A percentile compares a stretch with the other conserved stretches of the same genome.
These are phyloP conservation scores for Russula compacta DNA, from an alignment of 768 basidiomycete species.

Conservation along the genomic window DNA sequence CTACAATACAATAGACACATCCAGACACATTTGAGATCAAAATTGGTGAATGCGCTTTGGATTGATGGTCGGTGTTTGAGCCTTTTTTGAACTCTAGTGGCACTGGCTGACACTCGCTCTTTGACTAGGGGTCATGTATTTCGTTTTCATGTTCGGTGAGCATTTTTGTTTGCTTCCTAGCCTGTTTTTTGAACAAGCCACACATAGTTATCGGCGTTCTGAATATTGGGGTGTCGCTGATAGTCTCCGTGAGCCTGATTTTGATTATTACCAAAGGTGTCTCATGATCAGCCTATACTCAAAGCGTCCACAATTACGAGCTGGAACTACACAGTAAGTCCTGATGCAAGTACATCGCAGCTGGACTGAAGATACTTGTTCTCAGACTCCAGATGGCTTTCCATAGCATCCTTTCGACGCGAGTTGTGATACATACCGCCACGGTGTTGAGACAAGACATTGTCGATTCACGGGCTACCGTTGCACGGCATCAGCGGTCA, in stretches of 20 bases:
- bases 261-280: neutral
- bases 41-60: conserved; percentile 11
- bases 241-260: conserved; percentile 1
- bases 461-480: neutral
- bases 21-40: neutral
- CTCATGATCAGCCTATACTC: neutral
- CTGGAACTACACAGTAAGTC: conserved; percentile 5
- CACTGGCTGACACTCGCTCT: neutral
- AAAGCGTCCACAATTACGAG: conserved; percentile 5
- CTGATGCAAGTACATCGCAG: neutral
- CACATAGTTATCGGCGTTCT: conserved; percentile 6
- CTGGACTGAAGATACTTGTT: neutral
- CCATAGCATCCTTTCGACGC: conserved; percentile 14
- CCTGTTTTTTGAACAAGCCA: neutral
- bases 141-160: conserved; percentile 18
- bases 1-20: neutral
- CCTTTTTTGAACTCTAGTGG: neutral
- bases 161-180: neutral
- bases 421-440: conserved; percentile 9
- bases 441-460: neutral
- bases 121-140: conserved; percentile 15
- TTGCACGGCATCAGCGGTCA: neutral
- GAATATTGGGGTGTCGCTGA: conserved; percentile 6
- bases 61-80: conserved; percentile 1
- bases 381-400: conserved; percentile 3